phyloP scores from a whole-genome alignment of 176 grass and related monocot species.

The Phyllostachys edulis region DNA sequence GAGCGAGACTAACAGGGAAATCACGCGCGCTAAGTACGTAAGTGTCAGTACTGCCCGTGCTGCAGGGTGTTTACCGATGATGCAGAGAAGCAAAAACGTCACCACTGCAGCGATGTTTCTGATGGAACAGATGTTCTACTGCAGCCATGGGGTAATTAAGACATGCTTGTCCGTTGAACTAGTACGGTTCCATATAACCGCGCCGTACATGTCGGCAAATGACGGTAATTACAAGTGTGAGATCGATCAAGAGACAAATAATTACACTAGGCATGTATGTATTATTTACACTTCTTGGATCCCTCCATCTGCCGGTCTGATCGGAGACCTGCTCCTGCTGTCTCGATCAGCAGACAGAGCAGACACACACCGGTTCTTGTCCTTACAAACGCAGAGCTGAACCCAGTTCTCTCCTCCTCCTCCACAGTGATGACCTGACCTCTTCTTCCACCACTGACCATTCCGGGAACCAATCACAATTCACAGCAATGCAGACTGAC shows the following conservation, averaged over 20 bases:
- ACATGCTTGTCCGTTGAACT: background rate
- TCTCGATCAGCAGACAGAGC: background rate
- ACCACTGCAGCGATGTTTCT: too few relatives aligned
- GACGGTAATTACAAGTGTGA: background rate
- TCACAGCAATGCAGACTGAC: background rate
- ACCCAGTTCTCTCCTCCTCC: background rate
- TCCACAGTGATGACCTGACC: too few relatives aligned
- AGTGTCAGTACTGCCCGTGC: too few relatives aligned
- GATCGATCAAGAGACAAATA: background rate
- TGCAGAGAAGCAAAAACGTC: too few relatives aligned
- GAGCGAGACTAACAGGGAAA: too few relatives aligned
- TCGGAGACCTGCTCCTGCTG: background rate
- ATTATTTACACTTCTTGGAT: conserved; percentile 20
- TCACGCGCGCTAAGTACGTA: too few relatives aligned
- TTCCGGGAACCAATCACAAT: background rate
- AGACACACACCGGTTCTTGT: background rate
- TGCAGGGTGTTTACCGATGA: too few relatives aligned
- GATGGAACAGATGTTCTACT: background rate
- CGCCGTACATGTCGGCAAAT: background rate
- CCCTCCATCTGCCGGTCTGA: background rate
- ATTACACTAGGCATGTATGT: background rate
- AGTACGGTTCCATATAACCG: background rate
- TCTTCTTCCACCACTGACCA: background rate
- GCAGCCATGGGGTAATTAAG: background rate
- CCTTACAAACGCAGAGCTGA: conserved; percentile 8